Evolutionary conservation across 768 basidiomycete genomes (phyloP).

Genomic region (Kwoniella shandongensis): DNA sequence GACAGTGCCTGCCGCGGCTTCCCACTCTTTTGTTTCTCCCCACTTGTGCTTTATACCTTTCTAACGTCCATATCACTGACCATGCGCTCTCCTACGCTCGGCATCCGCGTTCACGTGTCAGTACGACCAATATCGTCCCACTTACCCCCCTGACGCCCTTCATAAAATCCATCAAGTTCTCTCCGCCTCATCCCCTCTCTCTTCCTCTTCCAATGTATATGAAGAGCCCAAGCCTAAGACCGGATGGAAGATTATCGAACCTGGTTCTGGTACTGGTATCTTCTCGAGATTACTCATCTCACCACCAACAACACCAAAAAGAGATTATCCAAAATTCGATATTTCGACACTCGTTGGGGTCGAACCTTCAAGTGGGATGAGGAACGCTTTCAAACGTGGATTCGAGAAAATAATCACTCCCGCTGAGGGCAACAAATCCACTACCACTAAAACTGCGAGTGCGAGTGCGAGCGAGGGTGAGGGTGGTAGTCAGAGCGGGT

Average conservation of each 20-base stretch:
- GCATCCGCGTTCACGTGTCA: constrained; percentile 10
- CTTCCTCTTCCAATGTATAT: neutral
- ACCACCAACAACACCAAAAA: constrained; percentile 21
- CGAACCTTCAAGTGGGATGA: constrained; percentile 85
- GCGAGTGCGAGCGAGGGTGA: no score
- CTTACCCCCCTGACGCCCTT: constrained; percentile 70
- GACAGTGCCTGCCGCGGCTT: no score
- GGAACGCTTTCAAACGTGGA: constrained; percentile 64
- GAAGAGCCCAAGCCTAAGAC: neutral
- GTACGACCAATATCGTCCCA: constrained; percentile 67
- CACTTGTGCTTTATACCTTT: no score
- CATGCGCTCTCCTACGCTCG: no score
- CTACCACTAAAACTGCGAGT: no score
- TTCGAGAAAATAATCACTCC: neutral
- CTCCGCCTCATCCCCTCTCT: constrained; percentile 47
- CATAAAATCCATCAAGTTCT: constrained; percentile 61
- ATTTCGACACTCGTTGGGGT: constrained; percentile 63
- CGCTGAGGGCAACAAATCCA: neutral
- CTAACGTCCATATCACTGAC: no score
- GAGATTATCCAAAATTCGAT: constrained; percentile 57
- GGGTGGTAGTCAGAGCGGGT: no score
- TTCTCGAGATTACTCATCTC: constrained; percentile 76
- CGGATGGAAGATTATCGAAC: constrained; percentile 56
- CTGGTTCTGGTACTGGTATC: constrained; percentile 83
- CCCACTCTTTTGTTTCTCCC: no score